phyloP scores from a whole-genome alignment of 2,329 filamentous ascomycete species.

The Colletotrichum sp. region DNA sequence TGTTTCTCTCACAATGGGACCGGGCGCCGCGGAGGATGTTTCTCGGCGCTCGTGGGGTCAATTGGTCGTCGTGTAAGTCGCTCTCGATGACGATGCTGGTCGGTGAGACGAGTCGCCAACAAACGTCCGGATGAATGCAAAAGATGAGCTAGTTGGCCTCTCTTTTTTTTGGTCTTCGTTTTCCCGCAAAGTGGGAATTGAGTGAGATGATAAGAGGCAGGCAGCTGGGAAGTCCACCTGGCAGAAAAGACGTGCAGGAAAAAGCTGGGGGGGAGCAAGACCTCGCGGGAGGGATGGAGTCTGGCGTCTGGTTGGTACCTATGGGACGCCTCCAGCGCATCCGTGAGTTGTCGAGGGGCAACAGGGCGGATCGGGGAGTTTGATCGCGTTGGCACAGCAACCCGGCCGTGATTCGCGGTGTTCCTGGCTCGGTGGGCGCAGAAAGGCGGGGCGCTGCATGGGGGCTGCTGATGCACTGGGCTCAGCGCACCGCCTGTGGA shows the following conservation, averaged over 20 bases:
- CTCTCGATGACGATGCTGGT: neutral
- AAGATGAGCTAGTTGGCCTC: neutral
- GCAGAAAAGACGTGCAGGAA: neutral
- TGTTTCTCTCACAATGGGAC: conserved; percentile 1
- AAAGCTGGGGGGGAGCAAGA: neutral
- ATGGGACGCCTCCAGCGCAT: conserved; percentile 8
- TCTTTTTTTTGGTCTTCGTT: neutral
- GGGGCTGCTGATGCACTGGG: neutral
- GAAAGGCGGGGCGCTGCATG: neutral
- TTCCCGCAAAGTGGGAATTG: neutral
- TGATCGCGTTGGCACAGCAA: conserved; percentile 7
- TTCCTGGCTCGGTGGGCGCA: neutral
- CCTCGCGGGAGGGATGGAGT: neutral
- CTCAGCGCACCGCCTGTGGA: neutral
- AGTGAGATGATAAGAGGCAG: neutral
- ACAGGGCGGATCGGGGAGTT: conserved; percentile 18
- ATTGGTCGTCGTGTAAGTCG: neutral
- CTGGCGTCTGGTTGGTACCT: neutral
- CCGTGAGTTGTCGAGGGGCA: conserved; percentile 19
- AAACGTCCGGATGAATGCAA: neutral
- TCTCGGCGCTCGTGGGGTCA: neutral
- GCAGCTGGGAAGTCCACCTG: neutral
- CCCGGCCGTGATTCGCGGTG: neutral
- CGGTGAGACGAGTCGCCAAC: neutral
- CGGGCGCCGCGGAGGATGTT: conserved; percentile 8